phyloP scores from a whole-genome alignment of 306 rosid genomes.

The Casuarina cunninghamiana region DNA sequence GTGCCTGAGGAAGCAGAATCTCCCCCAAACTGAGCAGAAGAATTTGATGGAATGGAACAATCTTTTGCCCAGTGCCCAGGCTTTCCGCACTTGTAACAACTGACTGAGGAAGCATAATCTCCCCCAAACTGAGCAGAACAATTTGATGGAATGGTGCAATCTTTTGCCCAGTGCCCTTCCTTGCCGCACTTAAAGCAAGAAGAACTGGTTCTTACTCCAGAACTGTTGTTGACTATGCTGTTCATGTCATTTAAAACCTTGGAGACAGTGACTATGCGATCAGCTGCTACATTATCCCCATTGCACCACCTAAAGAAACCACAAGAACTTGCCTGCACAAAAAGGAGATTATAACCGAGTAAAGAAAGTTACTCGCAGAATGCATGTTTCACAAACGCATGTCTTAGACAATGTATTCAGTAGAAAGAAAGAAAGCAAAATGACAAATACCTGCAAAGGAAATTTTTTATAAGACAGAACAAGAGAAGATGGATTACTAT shows the following conservation, averaged over 20 bases:
- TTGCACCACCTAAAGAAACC: conserved; percentile 66
- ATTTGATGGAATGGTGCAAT: conserved; percentile 41
- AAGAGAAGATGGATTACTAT: background rate
- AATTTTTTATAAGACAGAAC: background rate
- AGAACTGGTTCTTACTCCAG: conserved; percentile 30
- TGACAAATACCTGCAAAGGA: background rate
- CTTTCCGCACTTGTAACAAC: conserved; percentile 51
- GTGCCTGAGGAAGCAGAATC: conserved; percentile 28
- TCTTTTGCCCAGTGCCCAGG: conserved; percentile 62
- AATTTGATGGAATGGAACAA: conserved; percentile 38
- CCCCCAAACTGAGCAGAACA: conserved; percentile 29
- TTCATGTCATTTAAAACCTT: conserved; percentile 13
- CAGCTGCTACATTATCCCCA: conserved; percentile 29
- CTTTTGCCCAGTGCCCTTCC: conserved; percentile 62
- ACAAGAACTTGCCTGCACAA: conserved; percentile 40
- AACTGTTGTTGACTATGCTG: conserved; percentile 25
- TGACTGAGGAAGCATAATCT: conserved; percentile 27
- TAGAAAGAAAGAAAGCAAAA: background rate
- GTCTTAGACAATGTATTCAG: background rate
- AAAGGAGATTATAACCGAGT: background rate
- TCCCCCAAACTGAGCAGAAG: conserved; percentile 31
- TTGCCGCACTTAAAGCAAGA: conserved; percentile 52
- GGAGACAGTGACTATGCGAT: conserved; percentile 6
- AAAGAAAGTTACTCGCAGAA: background rate
- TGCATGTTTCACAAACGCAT: no score